Evolutionary conservation across 2,329 filamentous ascomycete species (phyloP), one percentile per base, ranked within the genome.

Genomic region (Monosporascus sp.): DNA sequence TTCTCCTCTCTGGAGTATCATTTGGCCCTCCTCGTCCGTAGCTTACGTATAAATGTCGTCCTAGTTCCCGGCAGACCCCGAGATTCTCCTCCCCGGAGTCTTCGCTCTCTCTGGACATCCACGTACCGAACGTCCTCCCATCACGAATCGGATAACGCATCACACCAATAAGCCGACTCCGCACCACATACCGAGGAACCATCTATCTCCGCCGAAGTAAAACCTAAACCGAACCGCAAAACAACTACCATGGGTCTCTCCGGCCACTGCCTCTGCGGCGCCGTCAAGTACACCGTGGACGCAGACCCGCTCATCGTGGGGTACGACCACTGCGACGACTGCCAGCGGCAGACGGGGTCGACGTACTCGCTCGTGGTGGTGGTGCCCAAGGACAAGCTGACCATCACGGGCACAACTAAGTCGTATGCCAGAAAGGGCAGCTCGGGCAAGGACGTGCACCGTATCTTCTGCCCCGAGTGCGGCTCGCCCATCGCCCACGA

Each of bases 281-380:
- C 82, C 64, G 82, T 87, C 72, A 88, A 85, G 66, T 91, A 90
- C 78, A 78, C 78, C 66, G 77, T 79, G 61, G 66, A 69, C 52
- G 62, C 64, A 45, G 61, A 62, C 3, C 67, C 67, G 48, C 54
- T 65, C 57, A 64, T 69, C 55, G 73, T 81, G 50, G 85, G 80
- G 59, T 87, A 88, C 69, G 86, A 88, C 67, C 85, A 88, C 76
- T 88, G 85, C 64, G 85, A 88, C 66, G 85, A 87, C 72, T 88
- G 85, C 78, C 85, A 88, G 72, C 83, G 85, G 65, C 85, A 88
- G 73, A 80, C 73, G 49, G 85, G 85, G 59, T 87, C 83, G 19
- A 86, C 85, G 54, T 88, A 88, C 71, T 87, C 85, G 51, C 82
- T 87, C 55, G 84, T 88, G 59, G 76, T 76, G 53, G 82, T 87